These are phyloP conservation scores for Syzygium aromaticum DNA, from an alignment of 345 rosid species.

Conservation along the genomic window DNA sequence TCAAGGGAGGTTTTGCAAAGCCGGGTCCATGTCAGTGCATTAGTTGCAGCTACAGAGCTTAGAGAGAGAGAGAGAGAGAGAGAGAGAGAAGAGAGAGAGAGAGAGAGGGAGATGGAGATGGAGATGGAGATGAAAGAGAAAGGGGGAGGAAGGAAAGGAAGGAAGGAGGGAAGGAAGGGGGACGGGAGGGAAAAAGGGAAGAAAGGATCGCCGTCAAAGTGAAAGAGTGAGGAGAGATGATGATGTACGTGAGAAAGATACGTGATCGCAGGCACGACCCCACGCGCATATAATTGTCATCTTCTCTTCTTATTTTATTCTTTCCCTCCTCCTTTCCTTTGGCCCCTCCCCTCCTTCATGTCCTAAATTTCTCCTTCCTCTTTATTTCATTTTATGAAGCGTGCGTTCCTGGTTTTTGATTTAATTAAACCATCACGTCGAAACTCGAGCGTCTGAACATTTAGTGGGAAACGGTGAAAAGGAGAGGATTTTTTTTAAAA, in stretches of 20 bases:
- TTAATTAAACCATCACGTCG: too few species aligned
- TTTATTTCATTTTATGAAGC: too few species aligned
- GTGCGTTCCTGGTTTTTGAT: too few species aligned
- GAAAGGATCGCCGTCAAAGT: neutral
- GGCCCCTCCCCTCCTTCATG: neutral
- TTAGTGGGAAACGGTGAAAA: too few species aligned
- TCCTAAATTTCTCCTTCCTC: neutral
- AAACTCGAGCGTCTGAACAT: too few species aligned
- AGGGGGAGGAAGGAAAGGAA: neutral
- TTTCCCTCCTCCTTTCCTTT: neutral
- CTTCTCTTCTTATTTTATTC: neutral
- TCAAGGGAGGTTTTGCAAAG: too few species aligned
- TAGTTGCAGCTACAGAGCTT: neutral
- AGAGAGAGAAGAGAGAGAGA: too few species aligned
- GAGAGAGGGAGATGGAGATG: neutral
- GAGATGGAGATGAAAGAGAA: too few species aligned
- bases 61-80: neutral
- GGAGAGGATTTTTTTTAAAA: too few species aligned
- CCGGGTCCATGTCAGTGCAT: neutral
- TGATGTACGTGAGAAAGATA: neutral
- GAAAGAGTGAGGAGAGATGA: neutral
- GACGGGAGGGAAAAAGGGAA: neutral
- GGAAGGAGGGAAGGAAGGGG: neutral
- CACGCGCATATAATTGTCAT: neutral
- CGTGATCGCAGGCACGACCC: neutral